Conservation (phyloP, 192 early-diverging fungal genomes). For the Podila minutissima region DNA sequence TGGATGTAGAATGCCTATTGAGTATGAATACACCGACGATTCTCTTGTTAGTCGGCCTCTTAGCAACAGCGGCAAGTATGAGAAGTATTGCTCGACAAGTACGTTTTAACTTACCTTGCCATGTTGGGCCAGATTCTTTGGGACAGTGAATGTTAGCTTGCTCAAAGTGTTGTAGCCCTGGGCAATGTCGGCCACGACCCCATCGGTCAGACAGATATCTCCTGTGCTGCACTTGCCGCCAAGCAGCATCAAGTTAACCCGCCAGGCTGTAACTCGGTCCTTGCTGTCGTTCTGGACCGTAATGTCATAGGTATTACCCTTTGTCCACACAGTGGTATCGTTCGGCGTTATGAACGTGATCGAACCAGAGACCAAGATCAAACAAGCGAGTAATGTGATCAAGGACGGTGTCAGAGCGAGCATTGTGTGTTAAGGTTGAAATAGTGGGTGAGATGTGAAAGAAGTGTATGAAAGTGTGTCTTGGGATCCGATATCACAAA, state of each 20-base stretch:
- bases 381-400: neutral
- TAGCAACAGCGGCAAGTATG: neutral
- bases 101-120: slow-evolving; percentile 21
- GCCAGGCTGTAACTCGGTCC: slow-evolving; percentile 14
- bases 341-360: slow-evolving; percentile 12
- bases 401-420: neutral
- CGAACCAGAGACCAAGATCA: neutral
- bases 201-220: slow-evolving; percentile 21
- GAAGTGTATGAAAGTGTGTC: no score
- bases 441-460: neutral
- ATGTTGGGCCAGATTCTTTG: slow-evolving; percentile 22
- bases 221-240: slow-evolving; percentile 15
- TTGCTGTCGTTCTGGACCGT: slow-evolving; percentile 4
- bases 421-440: neutral
- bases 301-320: slow-evolving; percentile 25
- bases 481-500: neutral
- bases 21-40: no score
- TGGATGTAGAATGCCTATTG: slow-evolving; percentile 26
- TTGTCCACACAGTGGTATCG: slow-evolving; percentile 4
- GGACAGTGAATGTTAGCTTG: slow-evolving; percentile 13
- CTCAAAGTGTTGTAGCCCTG: slow-evolving; percentile 3
- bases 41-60: no score
- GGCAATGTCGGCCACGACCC: slow-evolving; percentile 14
- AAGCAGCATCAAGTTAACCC: slow-evolving; percentile 22
- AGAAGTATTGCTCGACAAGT: neutral